Conservation (phyloP, 257 asterid genomes). For the Solanum tacnaense region DNA sequence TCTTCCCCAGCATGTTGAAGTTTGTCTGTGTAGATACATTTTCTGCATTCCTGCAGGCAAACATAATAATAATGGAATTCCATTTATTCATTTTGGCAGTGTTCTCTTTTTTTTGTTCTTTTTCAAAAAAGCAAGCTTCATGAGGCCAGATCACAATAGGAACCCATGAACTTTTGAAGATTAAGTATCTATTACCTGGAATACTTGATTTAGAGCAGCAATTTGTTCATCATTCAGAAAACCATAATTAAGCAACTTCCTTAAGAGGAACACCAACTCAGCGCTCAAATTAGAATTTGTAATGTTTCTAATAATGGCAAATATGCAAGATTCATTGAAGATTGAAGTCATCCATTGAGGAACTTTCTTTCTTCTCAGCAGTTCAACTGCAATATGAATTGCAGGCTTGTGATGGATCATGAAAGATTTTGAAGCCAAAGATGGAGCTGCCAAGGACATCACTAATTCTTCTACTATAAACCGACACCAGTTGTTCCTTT, state of each 20-base stretch:
- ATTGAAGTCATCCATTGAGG: constrained; percentile 58
- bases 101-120: not conserved
- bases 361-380: constrained; percentile 36
- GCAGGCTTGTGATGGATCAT: constrained; percentile 57
- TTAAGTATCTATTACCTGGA: constrained; percentile 47
- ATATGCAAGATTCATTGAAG: constrained; percentile 48
- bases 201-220: constrained; percentile 42
- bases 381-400: constrained; percentile 45
- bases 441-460: constrained; percentile 58
- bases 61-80: constrained; percentile 1
- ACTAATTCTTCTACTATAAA: constrained; percentile 80
- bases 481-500: constrained; percentile 52
- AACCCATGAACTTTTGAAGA: not conserved
- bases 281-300: constrained; percentile 36
- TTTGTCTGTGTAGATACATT: constrained; percentile 39
- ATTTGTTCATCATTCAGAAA: constrained; percentile 50
- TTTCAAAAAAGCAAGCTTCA: not conserved
- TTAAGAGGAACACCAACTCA: constrained; percentile 58
- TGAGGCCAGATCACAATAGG: not conserved
- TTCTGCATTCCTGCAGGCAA: constrained; percentile 51
- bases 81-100: not conserved
- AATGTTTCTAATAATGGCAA: constrained; percentile 40
- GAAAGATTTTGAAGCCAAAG: constrained; percentile 36
- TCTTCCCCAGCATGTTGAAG: constrained; percentile 15
- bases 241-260: constrained; percentile 56